phyloP scores from a whole-genome alignment of 1,284 basidiomycete genomes.

The Cutaneotrichosporon sp. region DNA sequence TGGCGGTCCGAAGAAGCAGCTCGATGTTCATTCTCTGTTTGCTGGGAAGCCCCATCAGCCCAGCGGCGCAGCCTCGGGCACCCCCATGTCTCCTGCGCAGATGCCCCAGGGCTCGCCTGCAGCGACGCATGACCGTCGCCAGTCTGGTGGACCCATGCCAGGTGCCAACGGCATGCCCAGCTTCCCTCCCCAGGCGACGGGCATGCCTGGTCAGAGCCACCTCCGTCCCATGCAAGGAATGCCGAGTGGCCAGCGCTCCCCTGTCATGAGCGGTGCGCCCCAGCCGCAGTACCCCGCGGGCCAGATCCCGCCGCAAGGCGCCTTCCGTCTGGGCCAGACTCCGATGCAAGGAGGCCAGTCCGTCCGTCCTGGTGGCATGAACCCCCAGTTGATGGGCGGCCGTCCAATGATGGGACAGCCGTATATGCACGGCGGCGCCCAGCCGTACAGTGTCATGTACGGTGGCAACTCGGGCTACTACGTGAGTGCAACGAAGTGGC shows the following conservation, averaged over 20 bases:
- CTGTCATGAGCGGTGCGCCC: constrained; percentile 22
- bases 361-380: constrained; percentile 10
- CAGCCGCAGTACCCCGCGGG: constrained; percentile 16
- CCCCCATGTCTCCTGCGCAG: constrained; percentile 21
- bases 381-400: constrained; percentile 8
- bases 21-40: constrained; percentile 41
- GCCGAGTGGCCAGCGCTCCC: constrained; percentile 32
- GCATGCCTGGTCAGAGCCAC: constrained; percentile 19
- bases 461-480: constrained; percentile 28
- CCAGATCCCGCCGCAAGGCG: constrained; percentile 22
- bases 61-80: constrained; percentile 10
- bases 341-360: constrained; percentile 19
- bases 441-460: constrained; percentile 38
- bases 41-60: constrained; percentile 32
- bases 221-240: constrained; percentile 28
- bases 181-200: constrained; percentile 18
- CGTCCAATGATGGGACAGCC: constrained; percentile 19
- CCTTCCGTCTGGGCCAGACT: constrained; percentile 21
- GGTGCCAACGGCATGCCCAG: constrained; percentile 26
- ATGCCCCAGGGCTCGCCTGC: constrained; percentile 18
- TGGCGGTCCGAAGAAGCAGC: constrained; percentile 26
- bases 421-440: constrained; percentile 31
- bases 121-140: constrained; percentile 23
- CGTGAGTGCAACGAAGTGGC: constrained; percentile 21
- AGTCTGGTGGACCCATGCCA: constrained; percentile 26